Percentiles rank a stretch among this genome's conserved stretches.
phyloP scores from a whole-genome alignment of 371 early-diverging fungal genomes.

The Actinomortierella ambigua region DNA sequence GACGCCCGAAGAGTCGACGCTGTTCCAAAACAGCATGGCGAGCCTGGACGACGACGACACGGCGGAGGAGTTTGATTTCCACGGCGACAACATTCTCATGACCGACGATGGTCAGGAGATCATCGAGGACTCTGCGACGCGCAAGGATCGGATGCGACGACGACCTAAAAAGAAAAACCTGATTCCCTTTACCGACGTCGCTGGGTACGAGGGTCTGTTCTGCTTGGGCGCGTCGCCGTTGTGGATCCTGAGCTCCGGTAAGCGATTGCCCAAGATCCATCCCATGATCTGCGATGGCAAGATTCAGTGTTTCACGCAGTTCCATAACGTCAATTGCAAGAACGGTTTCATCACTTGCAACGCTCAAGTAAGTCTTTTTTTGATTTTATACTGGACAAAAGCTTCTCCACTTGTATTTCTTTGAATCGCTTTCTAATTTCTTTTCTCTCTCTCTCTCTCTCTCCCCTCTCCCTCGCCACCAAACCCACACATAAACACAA shows the following conservation, averaged over 20 bases:
- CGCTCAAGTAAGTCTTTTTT: conserved; percentile 47
- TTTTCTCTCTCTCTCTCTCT: not conserved
- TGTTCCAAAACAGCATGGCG: not conserved
- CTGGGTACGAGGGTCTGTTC: conserved; percentile 87
- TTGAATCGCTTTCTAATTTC: not conserved
- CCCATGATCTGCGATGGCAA: conserved; percentile 75
- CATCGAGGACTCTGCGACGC: not conserved
- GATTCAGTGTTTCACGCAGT: conserved; percentile 75
- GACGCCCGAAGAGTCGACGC: conserved; percentile 15
- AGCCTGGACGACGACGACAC: conserved; percentile 35
- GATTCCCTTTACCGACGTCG: conserved; percentile 68
- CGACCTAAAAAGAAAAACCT: conserved; percentile 46
- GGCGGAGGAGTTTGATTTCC: conserved; percentile 22
- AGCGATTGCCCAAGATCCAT: conserved; percentile 66
- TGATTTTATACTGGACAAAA: conserved; percentile 2
- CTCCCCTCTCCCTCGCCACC: too few species aligned
- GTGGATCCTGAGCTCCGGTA: conserved; percentile 77
- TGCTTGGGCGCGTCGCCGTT: conserved; percentile 83
- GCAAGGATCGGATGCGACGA: conserved; percentile 17
- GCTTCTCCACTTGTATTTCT: not conserved
- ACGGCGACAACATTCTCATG: conserved; percentile 6
- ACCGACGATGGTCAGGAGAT: conserved; percentile 40
- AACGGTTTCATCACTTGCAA: conserved; percentile 82
- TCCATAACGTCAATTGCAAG: conserved; percentile 83
- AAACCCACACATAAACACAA: too few species aligned